Percentiles rank a stretch among this genome's conserved stretches.
Evolutionary conservation across 768 basidiomycete species (phyloP).

Genomic region (Astraeus odoratus): DNA sequence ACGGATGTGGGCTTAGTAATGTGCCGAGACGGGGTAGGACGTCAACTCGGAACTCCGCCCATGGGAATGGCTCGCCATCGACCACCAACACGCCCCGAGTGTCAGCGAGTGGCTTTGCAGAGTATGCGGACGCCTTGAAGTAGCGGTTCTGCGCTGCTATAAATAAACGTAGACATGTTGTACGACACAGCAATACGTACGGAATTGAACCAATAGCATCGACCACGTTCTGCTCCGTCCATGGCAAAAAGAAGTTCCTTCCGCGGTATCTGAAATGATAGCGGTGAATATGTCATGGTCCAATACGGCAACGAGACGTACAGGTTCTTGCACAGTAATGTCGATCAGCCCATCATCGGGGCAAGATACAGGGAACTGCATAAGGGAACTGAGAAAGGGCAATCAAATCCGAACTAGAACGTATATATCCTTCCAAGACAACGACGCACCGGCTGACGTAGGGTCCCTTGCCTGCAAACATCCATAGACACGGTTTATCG

Average conservation of each 20-base stretch:
- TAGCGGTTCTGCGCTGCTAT: conserved; percentile 49
- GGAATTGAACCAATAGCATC: conserved; percentile 51
- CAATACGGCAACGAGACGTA: conserved; percentile 23
- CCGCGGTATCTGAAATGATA: conserved; percentile 28
- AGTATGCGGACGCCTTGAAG: conserved; percentile 67
- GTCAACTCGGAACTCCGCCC: conserved; percentile 71
- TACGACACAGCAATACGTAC: conserved; percentile 31
- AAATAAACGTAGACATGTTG: conserved; percentile 3
- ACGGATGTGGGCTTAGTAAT: conserved; percentile 48
- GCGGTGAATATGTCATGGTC: conserved; percentile 4
- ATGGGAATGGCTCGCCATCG: conserved; percentile 75
- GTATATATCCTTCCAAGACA: neutral
- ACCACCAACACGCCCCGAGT: conserved; percentile 53
- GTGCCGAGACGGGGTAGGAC: conserved; percentile 63
- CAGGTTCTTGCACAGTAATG: conserved; percentile 56
- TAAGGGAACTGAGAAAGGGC: conserved; percentile 46
- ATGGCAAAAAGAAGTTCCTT: conserved; percentile 45
- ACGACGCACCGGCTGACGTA: conserved; percentile 53
- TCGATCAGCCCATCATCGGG: conserved; percentile 79
- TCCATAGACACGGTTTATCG: conserved; percentile 58
- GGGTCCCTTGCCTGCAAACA: conserved; percentile 76
- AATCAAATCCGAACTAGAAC: neutral
- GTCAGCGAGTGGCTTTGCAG: conserved; percentile 50
- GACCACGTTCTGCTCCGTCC: conserved; percentile 56
- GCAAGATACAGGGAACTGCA: conserved; percentile 79